Conservation (phyloP, 257 asterid species). For the Solanum stenotomum region DNA sequence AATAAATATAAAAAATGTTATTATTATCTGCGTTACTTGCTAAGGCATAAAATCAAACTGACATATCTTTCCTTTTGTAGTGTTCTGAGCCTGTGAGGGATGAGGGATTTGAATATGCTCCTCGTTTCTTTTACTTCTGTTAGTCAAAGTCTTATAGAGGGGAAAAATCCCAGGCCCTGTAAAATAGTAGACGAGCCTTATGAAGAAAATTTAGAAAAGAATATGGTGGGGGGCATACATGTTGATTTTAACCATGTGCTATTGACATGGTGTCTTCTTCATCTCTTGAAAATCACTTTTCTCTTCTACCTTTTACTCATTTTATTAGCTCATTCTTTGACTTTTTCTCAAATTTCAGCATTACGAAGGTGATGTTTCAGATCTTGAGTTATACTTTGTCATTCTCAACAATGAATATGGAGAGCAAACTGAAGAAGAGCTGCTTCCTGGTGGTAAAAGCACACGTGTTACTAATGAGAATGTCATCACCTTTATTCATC, state of each 20-base stretch:
- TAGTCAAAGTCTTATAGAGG: background rate
- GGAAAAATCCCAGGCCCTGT: background rate
- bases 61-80: background rate
- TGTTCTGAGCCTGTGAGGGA: background rate
- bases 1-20: background rate
- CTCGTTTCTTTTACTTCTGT: background rate
- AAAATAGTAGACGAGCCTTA: background rate
- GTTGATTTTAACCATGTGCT: background rate
- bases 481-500: constrained; percentile 88
- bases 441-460: constrained; percentile 81
- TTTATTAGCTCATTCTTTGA: background rate
- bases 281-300: background rate
- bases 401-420: constrained; percentile 89
- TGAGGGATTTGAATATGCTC: background rate
- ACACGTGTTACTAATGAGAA: constrained; percentile 78
- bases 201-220: background rate
- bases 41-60: background rate
- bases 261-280: background rate
- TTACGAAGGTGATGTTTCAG: constrained; percentile 63
- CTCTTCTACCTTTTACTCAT: background rate
- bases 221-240: background rate
- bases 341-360: constrained; percentile 47
- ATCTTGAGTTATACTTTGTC: constrained; percentile 82
- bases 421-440: constrained; percentile 92
- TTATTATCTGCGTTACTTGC: background rate